Conservation (phyloP, 169 alveolate genomes). For the Fabrea salina region DNA sequence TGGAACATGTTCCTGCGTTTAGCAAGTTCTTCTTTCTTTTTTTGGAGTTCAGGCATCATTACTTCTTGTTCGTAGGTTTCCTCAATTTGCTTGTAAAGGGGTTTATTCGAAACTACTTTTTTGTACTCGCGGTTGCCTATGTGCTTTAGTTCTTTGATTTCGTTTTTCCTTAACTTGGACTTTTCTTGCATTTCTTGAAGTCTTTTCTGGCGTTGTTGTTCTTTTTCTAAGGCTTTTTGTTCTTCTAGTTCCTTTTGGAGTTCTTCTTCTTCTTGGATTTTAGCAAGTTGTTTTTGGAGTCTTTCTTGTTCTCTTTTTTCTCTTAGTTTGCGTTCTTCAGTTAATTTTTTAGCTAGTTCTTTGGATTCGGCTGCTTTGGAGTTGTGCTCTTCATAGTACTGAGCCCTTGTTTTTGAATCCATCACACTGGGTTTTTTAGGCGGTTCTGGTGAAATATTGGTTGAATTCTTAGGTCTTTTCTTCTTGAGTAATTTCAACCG, state of each 20-base stretch:
- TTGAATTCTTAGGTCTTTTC: no score
- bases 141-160: neutral
- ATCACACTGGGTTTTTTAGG: no score
- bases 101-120: neutral
- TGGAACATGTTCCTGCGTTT: slow-evolving; percentile 1
- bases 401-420: no score
- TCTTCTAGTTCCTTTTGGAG: neutral
- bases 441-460: no score
- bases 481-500: no score
- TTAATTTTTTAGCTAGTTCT: slow-evolving; percentile 9
- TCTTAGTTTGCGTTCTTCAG: neutral
- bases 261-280: neutral
- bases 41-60: slow-evolving; percentile 19
- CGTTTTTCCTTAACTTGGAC: neutral
- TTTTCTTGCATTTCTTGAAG: neutral
- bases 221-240: neutral
- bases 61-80: slow-evolving; percentile 1
- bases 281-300: neutral
- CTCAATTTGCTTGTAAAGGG: slow-evolving; percentile 18
- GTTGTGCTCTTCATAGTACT: slow-evolving; percentile 1
- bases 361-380: neutral
- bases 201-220: neutral
- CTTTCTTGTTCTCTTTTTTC: neutral
- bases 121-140: neutral
- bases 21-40: slow-evolving; percentile 10